phyloP scores from a whole-genome alignment of 2,329 filamentous ascomycete species.

The Xylaria sp. region DNA sequence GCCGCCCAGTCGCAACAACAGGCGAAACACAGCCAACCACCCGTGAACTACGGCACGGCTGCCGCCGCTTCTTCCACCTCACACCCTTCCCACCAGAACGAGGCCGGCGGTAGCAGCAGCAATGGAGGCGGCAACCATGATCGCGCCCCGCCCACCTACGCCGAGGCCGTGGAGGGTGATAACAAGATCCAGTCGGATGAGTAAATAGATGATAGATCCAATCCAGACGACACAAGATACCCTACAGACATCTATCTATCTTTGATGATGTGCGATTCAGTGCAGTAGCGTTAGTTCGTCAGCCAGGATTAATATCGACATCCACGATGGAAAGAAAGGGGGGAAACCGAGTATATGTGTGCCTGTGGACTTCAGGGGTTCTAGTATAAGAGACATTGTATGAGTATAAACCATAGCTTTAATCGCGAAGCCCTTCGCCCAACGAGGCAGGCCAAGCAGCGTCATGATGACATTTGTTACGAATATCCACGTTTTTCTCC shows the following conservation, averaged over 20 bases:
- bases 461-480: background rate
- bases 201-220: constrained; percentile 49
- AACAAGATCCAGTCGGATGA: constrained; percentile 84
- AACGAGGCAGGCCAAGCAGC: background rate
- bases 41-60: constrained; percentile 63
- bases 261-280: background rate
- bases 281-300: background rate
- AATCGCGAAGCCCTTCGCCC: background rate
- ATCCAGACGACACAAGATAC: background rate
- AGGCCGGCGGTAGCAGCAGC: constrained; percentile 45
- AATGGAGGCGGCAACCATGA: constrained; percentile 43
- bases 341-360: background rate
- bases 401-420: constrained; percentile 1
- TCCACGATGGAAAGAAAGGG: background rate
- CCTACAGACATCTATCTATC: background rate
- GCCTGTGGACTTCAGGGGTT: background rate
- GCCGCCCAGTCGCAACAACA: constrained; percentile 48
- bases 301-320: background rate
- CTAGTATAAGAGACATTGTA: constrained; percentile 14
- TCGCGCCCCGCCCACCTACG: constrained; percentile 81
- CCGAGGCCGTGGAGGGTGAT: constrained; percentile 88
- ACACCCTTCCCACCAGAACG: constrained; percentile 35
- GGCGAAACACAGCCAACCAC: constrained; percentile 50
- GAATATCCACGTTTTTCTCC: background rate
- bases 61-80: constrained; percentile 41